Base-by-base conservation (phyloP, 192 early-diverging fungal genomes). In the Coemansia sp. region DNA sequence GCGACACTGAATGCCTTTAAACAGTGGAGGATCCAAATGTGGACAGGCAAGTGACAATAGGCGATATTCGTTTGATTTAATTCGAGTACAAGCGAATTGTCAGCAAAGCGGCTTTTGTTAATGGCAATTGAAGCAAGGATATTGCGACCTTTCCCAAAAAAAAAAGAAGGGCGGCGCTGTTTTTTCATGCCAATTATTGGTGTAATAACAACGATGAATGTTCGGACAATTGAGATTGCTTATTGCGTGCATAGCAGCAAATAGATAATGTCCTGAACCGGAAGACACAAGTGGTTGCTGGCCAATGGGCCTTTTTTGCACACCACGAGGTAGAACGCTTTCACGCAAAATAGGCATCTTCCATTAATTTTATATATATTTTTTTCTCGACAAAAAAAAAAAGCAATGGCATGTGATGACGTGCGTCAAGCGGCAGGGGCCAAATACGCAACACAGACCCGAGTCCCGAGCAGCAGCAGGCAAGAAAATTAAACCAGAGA, bases 401-500 rank as follows among this genome's bases (percentile, higher is more conserved):
- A 27, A 27, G 27, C 27, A n/a, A 33, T 60, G 33, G 57, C 57
- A 60, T 60, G 57, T 60, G 57, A 60, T 60, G 57, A 36, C 57
- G 57, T 60, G 57, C 57, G 57, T 60, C 13, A 34, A 60, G 57
- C 57, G 33, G 57, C 57, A 60, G 57, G 53, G 57, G 31, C 57
- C 31, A 60, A 60, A 60, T 36, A 7, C 57, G 31, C 57, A 60
- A 60, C 33, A 3, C 57, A 60, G 57, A 18, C 57, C 57, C 57
- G 57, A 60, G 57, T 34, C 57, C 57, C 57, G 57, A 60, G 31
- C 16, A 33, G 57, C 24, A 33, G 55, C 31, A 60, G 31, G 57
- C 57, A 60, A 16, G 57, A 33, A 60, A 33, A 60, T 34, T 34
- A 60, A 60, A 34, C 31, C 34, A 18, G 6, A 33, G 57, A 24